Percentiles rank a stretch among this genome's conserved stretches.
Evolutionary conservation across 192 early-diverging fungal genomes (phyloP).

Genomic region (Lunasporangiospora selenospora): DNA sequence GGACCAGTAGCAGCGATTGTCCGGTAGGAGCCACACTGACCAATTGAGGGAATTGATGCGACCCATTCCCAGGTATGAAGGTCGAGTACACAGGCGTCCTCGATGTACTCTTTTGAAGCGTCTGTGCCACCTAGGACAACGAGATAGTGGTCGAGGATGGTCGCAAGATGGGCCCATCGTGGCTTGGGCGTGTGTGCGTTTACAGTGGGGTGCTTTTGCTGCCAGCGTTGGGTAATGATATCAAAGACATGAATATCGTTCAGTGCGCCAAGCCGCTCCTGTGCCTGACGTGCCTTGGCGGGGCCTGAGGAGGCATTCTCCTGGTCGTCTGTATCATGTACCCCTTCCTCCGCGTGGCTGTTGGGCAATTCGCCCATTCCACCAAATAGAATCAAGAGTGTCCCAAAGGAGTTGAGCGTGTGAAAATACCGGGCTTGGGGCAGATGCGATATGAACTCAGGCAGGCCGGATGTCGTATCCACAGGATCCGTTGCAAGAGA

Average conservation of each 20-base stretch:
- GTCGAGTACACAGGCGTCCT: constrained; percentile 20
- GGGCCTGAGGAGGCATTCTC: no score
- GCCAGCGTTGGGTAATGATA: constrained; percentile 14
- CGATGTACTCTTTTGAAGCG: constrained; percentile 8
- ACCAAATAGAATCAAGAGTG: constrained; percentile 11
- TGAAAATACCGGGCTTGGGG: constrained; percentile 17
- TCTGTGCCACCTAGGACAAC: constrained; percentile 16
- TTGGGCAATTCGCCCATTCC: constrained; percentile 6
- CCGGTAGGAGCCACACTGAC: constrained; percentile 17
- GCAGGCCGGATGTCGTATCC: not conserved
- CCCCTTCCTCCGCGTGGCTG: not conserved
- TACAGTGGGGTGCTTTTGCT: constrained; percentile 12
- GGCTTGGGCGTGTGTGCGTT: constrained; percentile 12
- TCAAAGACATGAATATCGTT: constrained; percentile 17
- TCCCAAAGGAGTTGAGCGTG: constrained; percentile 12
- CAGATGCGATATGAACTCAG: not conserved
- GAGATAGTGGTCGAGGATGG: constrained; percentile 16
- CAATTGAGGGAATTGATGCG: constrained; percentile 8
- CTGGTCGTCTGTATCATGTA: not conserved
- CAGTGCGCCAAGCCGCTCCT: not conserved
- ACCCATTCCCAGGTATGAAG: constrained; percentile 21
- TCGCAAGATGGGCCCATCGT: constrained; percentile 18
- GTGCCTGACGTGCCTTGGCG: not conserved
- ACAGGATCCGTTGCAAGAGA: constrained; percentile 14
- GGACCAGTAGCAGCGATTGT: constrained; percentile 19